Base-by-base conservation (phyloP, 2,329 filamentous ascomycete species). In the Dothistroma septosporum region DNA sequence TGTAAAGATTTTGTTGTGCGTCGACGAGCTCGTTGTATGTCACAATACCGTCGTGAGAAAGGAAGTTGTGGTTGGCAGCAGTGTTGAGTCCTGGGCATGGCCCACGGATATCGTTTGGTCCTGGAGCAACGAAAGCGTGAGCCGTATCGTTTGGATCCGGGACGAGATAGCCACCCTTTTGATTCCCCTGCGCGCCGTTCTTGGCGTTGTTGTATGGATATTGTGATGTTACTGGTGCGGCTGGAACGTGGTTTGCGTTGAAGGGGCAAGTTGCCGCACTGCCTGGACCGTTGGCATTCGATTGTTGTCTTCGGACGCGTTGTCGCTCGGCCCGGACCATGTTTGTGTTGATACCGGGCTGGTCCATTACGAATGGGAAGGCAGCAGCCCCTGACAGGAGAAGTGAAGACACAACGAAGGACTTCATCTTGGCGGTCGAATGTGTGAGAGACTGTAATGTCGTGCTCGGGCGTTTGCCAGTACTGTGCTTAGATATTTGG, bases 1-100 rank as follows among this genome's bases (percentile, higher is more conserved):
- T 79, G 70, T 78, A 80, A 28, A 79, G 60, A 53, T 80, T 79
- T 65, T 79, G 77, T 52, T 78, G 75, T 33, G 76, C 76, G 61
- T 78, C 76, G 52, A 79, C 76, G n/a, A 79, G 72, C 65, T 79
- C 77, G 48, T 69, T 73, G 70, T 74, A 77, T 31, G 70, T 79
- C 12, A 72, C 73, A 48, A 80, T 73, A 35, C 77, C 78, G 55
- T 79, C 77, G 49, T 73, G 75, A 28, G 76, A 72, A 7, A 79
- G 68, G 69, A 79, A 79, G 66, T 74, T 72, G 65, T 78, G 76
- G 60, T 79, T 79, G 10, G 77, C 77, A 19, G 75, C 75, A 12
- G 75, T 70, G 53, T 79, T 79, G 46, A 78, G 61, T 24, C 76
- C 76, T 11, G 77, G 77, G 61, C 77, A 79, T 37, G 71, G 71